Evolutionary conservation across 208 protist species (phyloP), one percentile per base, ranked within the genome.

Genomic region (Leishmania lainsoni): DNA sequence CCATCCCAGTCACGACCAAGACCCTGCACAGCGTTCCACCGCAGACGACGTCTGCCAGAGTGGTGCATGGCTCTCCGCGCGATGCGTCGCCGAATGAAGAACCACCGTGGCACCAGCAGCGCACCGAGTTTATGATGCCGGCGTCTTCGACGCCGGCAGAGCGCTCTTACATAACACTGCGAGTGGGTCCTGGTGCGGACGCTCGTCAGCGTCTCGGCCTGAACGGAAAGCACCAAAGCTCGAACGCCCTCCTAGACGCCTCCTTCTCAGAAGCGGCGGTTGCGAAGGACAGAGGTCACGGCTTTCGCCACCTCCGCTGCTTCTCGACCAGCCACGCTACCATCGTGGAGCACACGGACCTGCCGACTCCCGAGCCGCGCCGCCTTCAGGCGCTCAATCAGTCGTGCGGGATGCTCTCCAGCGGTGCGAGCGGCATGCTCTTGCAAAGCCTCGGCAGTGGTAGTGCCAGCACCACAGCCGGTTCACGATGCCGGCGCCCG

Each of bases 311-410:
- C 77, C 70, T 78, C 12, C 76, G 82, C 77, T 78, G 72, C 29
- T 76, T 72, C 73, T 59, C 61, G 26, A 51, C 77, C 61, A 85
- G 77, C 51, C 72, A 70, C 12, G 26, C 73, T 35, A 79, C 77
- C 16, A 35, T 79, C 51, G 76, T 79, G 76, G 79, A 86, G 78
- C 69, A 79, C 65, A 54, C 76, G 1, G 58, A 39, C 70, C 59
- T 90, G 66, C 80, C 76, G 14, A 72, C 83, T 10, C 83, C 86
- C 16, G 77, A 90, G 78, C 86, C 83, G 32, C 80, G 78, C 39
- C 86, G 83, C 35, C 59, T 87, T 59, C 83, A 87, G 56, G 72
- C 79, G 70, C 70, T 90, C 51, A 85, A 83, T 61, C 83, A 87
- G 32, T 81, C 83, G 22, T 39, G 76, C 39, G 75, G 76, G 59